These are phyloP conservation scores for Cordyceps cicadae DNA, from an alignment of 2,329 filamentous ascomycete species.

Conservation along the genomic window DNA sequence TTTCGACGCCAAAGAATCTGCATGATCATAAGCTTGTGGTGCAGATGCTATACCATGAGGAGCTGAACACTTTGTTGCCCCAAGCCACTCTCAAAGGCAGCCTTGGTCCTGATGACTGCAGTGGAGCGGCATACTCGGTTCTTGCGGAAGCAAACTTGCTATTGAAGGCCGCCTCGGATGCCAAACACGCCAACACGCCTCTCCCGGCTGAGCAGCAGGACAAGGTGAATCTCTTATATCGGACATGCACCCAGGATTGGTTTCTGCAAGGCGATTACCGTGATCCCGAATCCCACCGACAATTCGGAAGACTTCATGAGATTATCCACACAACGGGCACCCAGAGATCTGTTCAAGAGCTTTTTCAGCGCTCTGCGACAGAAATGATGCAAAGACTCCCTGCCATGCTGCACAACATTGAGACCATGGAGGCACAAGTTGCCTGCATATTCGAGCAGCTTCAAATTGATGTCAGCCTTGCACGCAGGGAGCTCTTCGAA, in stretches of 20 bases:
- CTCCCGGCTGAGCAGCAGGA: neutral
- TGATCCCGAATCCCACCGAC: neutral
- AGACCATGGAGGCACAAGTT: neutral
- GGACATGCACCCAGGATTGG: neutral
- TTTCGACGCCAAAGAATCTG: neutral
- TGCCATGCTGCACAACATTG: neutral
- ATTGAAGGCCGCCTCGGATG: neutral
- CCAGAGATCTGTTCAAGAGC: neutral
- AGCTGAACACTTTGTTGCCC: neutral
- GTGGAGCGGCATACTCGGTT: neutral
- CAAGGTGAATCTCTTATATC: neutral
- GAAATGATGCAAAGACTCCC: neutral
- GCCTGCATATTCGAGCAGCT: neutral
- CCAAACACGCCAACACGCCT: neutral
- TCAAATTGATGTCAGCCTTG: neutral
- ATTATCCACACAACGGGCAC: neutral
- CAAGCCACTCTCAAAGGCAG: neutral
- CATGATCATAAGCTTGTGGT: constrained; percentile 1
- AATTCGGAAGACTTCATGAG: neutral
- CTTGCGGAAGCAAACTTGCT: neutral
- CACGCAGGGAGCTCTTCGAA: neutral
- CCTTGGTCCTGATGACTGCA: neutral
- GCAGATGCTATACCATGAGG: neutral
- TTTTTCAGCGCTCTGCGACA: neutral
- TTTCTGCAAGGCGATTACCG: neutral